Base-by-base conservation (phyloP, 1,139 yeast genomes). In the Debaryomyces sp. region DNA sequence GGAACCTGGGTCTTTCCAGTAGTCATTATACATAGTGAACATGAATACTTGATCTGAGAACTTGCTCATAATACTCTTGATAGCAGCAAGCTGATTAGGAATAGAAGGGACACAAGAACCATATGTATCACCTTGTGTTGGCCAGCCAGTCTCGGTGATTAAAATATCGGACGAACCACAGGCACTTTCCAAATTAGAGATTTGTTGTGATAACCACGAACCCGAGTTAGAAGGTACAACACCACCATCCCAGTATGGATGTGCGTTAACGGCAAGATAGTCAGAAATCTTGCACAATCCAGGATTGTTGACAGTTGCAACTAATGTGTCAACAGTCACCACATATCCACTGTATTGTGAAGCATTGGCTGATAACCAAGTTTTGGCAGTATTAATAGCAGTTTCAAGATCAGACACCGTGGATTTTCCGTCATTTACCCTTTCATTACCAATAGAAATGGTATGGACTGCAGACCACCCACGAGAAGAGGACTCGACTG, bases 131-230 rank as follows among this genome's bases (percentile, higher is more conserved):
- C 94, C 94, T 60, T 78, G 66, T 43, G 87, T 81, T 62, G 95
- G 95, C 94, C 94, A 87, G 49, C 95, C 95, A 48, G 90, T 79
- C 72, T 87, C 95, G 45, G 88, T 81, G 59, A 87, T 82, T 58
- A 85, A 68, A 46, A 85, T 81, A 35, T 66, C 85, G 49, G 68
- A 59, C 59, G 81, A 78, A 59, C 82, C 82, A 77, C 94, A 87
- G 46, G 84, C 84, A 56, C 79, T 67, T 70, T 81, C 76, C 60
- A 87, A 87, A 67, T 82, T 75, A 61, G 83, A 75, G 62, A 87
- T 84, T 72, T 86, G 91, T 55, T 73, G 64, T 61, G 81, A 62
- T 60, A 87, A 75, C 90, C 91, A 87, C 21, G 78, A 68, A 63
- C 95, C 96, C 33, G 94, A 81, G 58, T 82, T 74, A 7, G 71